These are phyloP conservation scores for Neurospora cerealis DNA, from an alignment of 495 filamentous ascomycete species.

Conservation along the genomic window DNA sequence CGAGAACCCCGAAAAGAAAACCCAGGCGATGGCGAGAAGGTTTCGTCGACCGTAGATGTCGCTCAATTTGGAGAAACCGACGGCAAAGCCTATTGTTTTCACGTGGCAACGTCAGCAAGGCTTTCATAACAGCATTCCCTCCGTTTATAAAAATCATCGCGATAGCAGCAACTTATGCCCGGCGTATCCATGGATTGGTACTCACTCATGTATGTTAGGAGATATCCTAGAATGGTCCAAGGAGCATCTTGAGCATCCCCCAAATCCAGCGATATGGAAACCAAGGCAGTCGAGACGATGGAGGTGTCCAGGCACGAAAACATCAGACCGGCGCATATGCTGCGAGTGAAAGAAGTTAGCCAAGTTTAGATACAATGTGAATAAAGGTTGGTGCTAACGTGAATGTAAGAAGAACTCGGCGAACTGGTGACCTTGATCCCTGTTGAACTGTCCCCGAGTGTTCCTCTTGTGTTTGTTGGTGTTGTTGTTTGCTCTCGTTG, in stretches of 20 bases:
- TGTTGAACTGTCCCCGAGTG: not conserved
- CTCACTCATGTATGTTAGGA: constrained; percentile 51
- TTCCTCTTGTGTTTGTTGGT: not conserved
- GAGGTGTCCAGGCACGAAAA: constrained; percentile 54
- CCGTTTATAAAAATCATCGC: not conserved
- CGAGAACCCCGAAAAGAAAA: constrained; percentile 46
- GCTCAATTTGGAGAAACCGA: constrained; percentile 50
- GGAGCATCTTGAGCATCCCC: constrained; percentile 41
- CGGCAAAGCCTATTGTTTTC: constrained; percentile 36
- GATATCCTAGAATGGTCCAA: constrained; percentile 52
- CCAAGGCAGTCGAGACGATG: constrained; percentile 53
- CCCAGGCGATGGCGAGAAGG: constrained; percentile 36
- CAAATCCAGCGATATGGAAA: constrained; percentile 47
- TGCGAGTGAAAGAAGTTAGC: constrained; percentile 11
- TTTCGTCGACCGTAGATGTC: constrained; percentile 49
- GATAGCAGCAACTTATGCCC: not conserved
- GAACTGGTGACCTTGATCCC: not conserved
- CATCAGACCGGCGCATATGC: constrained; percentile 45
- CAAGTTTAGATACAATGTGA: not conserved
- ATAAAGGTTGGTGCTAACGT: constrained; percentile 7
- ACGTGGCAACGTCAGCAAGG: not conserved
- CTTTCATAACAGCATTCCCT: not conserved
- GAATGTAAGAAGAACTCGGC: constrained; percentile 11
- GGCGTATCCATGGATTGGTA: not conserved
- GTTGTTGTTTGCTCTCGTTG: not conserved